A percentile compares a stretch with the other conserved stretches of the same genome.
Conservation (phyloP, 192 early-diverging fungal species). For the Bifiguratus adelaidae region DNA sequence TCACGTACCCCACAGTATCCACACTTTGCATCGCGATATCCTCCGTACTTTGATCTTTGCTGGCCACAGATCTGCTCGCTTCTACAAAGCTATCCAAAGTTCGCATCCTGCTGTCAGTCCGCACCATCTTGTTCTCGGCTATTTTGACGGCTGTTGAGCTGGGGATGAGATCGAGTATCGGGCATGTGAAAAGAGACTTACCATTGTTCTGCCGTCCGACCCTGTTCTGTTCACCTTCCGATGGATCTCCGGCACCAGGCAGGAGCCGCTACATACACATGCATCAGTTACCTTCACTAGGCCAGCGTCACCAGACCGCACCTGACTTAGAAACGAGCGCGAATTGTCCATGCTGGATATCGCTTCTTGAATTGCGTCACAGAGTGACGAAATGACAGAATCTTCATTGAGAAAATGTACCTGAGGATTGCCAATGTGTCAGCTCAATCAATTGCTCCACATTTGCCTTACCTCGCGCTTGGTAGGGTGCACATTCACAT, state of each 20-base stretch:
- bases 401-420: constrained; percentile 94
- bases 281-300: too few species aligned
- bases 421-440: constrained; percentile 9
- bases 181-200: too few species aligned
- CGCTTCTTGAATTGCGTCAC: constrained; percentile 54
- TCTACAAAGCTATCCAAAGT: constrained; percentile 65
- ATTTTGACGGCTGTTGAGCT: constrained; percentile 20
- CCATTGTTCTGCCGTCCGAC: too few species aligned
- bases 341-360: constrained; percentile 63
- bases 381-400: constrained; percentile 54
- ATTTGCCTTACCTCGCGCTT: constrained; percentile 60
- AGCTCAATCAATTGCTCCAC: not conserved
- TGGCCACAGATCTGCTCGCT: not conserved
- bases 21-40: not conserved
- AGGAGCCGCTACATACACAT: too few species aligned
- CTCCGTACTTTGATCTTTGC: not conserved
- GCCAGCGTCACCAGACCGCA: too few species aligned
- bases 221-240: too few species aligned
- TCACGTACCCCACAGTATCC: not conserved
- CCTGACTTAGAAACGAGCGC: constrained; percentile 65
- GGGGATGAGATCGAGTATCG: too few species aligned
- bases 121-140: constrained; percentile 69
- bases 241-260: too few species aligned
- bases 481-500: constrained; percentile 98
- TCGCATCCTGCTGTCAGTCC: constrained; percentile 73